Base-by-base conservation (phyloP, 345 rosid species). In the Populus ilicifolia region DNA sequence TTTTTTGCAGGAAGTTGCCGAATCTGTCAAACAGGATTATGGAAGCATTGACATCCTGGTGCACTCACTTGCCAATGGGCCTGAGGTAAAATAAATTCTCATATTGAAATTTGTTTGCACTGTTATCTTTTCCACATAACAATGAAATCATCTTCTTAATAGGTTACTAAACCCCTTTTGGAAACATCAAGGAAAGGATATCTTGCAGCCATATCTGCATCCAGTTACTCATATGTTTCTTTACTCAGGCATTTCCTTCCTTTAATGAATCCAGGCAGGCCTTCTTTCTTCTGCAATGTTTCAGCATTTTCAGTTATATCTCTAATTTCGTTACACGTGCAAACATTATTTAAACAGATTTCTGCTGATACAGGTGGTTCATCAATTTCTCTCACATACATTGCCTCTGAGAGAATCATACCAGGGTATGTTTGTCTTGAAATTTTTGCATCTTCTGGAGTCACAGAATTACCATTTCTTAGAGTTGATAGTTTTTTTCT, bases 121-220 rank as follows among this genome's bases (percentile, higher is more conserved):
- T 27, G 43, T 66, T 68, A 67, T 77, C 30, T 67, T 59, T 39
- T 74, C 56, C 71, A 8, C 54, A 64, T 78, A 33, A 56, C 33
- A 11, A 70, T 25, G 52, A 43, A 67, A 23, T 62, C 35, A 33
- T 68, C 43, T 67, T 6, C 29, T 77, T 65, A 29, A 52, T 79
- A 96, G 98, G 99, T 96, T 29, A 91, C 78, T 73, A 93, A 96
- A 71, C 97, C 98, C 73, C 90, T 96, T 79, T 79, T 96, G 81
- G 98, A 93, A 86, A 96, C 98, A 36, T 93, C 98, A 5, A 89
- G 99, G 84, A 89, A 91, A 20, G 98, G 99, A 63, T 93, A 96
- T 78, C 95, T 96, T 43, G 97, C 98, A 12, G 97, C 98, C 39
- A 69, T 96, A 1, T 96, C 98, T 75, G 98, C 97, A 65, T 93